A percentile compares a stretch with the other conserved stretches of the same genome.
Evolutionary conservation across 108 stramenopile species (phyloP).

Genomic region (Pseudonitzschia multiseries): DNA sequence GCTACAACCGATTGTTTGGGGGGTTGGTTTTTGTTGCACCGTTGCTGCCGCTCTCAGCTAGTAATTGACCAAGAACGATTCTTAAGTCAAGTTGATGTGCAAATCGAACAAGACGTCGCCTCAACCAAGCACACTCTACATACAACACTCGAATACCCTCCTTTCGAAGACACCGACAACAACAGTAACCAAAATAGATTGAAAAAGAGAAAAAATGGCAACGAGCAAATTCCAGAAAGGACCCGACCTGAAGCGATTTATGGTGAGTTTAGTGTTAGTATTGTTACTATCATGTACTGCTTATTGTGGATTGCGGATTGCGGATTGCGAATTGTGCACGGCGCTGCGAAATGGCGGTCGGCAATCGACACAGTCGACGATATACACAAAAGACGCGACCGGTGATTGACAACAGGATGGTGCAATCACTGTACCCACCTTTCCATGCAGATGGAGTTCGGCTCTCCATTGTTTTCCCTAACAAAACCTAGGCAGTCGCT

Average conservation of each 20-base stretch:
- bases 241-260: conserved; percentile 89
- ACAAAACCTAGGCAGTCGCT: background rate
- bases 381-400: background rate
- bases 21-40: too few species aligned
- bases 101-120: too few species aligned
- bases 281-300: too few species aligned
- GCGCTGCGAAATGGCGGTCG: background rate
- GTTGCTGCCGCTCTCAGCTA: too few species aligned
- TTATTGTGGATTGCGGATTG: background rate
- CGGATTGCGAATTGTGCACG: too few species aligned
- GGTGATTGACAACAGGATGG: background rate
- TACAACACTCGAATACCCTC: too few species aligned
- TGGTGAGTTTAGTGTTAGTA: too few species aligned
- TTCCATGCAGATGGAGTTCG: too few species aligned
- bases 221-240: conserved; percentile 76
- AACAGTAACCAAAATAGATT: background rate
- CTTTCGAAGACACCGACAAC: background rate
- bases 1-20: too few species aligned
- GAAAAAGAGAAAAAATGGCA: conserved; percentile 31
- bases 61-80: too few species aligned
- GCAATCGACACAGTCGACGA: background rate
- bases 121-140: too few species aligned
- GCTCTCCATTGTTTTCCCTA: background rate
- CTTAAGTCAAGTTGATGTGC: too few species aligned
- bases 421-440: background rate